Evolutionary conservation across 768 basidiomycete species (phyloP), one percentile per base, ranked within the genome.

Genomic region (Amanita molliuscula): DNA sequence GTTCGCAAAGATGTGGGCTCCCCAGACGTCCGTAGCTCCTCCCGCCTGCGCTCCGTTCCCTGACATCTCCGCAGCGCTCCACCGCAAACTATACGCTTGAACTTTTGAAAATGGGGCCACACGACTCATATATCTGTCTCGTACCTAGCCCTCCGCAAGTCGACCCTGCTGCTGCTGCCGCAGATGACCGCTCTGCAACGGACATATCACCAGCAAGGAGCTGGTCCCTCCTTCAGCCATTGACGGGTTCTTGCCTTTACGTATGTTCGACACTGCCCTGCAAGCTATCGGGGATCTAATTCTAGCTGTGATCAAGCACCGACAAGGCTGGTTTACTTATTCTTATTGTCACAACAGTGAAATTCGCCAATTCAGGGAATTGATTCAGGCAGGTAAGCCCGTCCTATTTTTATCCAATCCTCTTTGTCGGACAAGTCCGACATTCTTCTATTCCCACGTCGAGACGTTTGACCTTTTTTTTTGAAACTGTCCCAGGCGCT

Each of bases 261-360:
- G 89, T 91, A 71, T 62, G 85, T 74, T 55, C 57, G 56, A 58
- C 53, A 58, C 59, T 56, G 55, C 54, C 58, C 61, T 61, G 56
- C 60, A 61, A 57, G 43, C 50, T n/a, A 37, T 38, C 25, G 47
- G 48, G 59, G 55, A 58, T 54, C 47, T 58, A 64, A 63, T 66
- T 58, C 54, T 62, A 64, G 57, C 68, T 62, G 44, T 60, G 52
- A 57, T 48, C 54, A 69, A 91, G 84, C 81, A 84, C 62, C 80
- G 80, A 57, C 88, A 91, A 72, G 81, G 84, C 34, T 96, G 93
- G 93, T 98, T 97, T 72, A 98, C 93, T 33, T 98, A 98, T 68
- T 84, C 90, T 44, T 96, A 88, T 66, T 92, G 95, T 70, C 93
- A 99, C 70, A 88, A 93, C 65, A 77, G 81, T 46, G 84, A 96